Evolutionary conservation across 306 rosid species (phyloP), one percentile per base, ranked within the genome.

Genomic region (Trifolium fragiferum): DNA sequence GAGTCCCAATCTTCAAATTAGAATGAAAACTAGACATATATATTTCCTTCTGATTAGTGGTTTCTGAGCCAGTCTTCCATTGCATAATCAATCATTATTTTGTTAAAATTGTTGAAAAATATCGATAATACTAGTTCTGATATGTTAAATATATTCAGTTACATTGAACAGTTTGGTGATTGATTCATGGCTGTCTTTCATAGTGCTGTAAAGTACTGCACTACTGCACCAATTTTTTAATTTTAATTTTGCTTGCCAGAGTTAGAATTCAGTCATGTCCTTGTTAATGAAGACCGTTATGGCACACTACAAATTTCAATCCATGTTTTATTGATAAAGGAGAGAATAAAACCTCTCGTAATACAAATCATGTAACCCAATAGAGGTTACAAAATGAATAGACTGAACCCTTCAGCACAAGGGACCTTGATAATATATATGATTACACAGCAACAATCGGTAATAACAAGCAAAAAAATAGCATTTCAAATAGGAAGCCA

Each of bases 301-400:
- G 47, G 64, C 82, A 82, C 54, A 60, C 70, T 46, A 51, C 70
- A 25, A 71, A 58, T 76, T 10, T 23, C 54, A 66, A 60, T 43
- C 69, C 78, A 74, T 78, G 70, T 84, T 84, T 84, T 81, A 81
- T 84, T 81, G 51, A 78, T 49, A 75, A 78, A 63, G 18, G 66
- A 32, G 59, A 81, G 62, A 68, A 33, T 33, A 62, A 46, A 78
- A 63, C 49, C 68, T 77, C 81, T 68, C 76, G 20, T 16, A 27
- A 59, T 75, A 84, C 77, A 75, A 67, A 70, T 20, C 11, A 81
- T 62, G 66, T 59, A 44, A 70, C 76, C 76, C 76, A n/a, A 40
- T 78, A 74, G 67, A 32, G 79, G 73, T 65, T 46, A 70, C 73
- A 68, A 51, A 55, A 82, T 70, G 81, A 81, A 84, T 84, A 78